Evolutionary conservation across 164 flowering plant genomes (phyloP).

Genomic region (Umbellularia californica): DNA sequence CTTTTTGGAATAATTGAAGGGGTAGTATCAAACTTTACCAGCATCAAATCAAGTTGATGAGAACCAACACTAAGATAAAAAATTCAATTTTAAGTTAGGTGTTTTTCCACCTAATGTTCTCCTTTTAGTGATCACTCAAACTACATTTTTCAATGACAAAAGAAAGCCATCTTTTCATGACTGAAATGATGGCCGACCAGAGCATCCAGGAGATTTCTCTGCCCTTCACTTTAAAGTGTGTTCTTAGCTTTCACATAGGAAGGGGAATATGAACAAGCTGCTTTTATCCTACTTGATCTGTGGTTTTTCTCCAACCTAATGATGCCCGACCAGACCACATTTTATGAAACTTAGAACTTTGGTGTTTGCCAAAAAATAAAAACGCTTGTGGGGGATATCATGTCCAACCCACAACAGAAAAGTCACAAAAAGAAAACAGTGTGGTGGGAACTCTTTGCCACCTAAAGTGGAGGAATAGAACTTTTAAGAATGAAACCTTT

Average conservation of each 20-base stretch:
- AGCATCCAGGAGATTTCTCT: constrained; percentile 15
- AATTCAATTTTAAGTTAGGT: background rate
- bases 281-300: constrained; percentile 6
- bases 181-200: constrained; percentile 41
- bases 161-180: constrained; percentile 3
- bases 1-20: background rate
- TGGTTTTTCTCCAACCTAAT: constrained; percentile 33
- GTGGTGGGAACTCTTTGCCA: constrained; percentile 23
- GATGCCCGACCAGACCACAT: constrained; percentile 48
- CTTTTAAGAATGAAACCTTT: constrained; percentile 8
- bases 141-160: background rate
- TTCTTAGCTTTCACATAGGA: constrained; percentile 23
- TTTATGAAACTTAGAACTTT: constrained; percentile 33
- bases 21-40: background rate
- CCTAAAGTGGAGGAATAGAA: constrained; percentile 27
- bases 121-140: constrained; percentile 5
- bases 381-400: constrained; percentile 18
- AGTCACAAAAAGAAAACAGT: constrained; percentile 19
- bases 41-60: background rate
- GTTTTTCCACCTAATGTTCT: background rate
- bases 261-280: constrained; percentile 3
- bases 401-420: constrained; percentile 25
- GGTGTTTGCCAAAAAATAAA: background rate
- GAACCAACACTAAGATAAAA: background rate
- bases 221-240: constrained; percentile 30